phyloP scores from a whole-genome alignment of 805 yeast species.

The Myxozyma udenii region DNA sequence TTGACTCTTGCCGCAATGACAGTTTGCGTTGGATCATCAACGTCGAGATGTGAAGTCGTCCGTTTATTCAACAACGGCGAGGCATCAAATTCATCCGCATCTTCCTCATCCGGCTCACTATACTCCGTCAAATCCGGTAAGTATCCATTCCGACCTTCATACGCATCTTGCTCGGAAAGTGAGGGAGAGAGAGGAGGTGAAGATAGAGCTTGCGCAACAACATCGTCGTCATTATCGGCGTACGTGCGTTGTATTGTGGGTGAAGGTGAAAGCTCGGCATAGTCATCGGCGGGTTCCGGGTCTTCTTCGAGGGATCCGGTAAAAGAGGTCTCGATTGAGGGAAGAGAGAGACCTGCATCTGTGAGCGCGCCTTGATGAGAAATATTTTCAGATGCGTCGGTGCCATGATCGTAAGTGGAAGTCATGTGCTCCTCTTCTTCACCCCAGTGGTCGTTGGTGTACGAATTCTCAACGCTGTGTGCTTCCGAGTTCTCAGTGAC shows the following conservation, averaged over 20 bases:
- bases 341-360: slow-evolving; percentile 7
- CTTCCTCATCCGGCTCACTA: slow-evolving; percentile 12
- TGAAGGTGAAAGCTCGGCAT: not conserved
- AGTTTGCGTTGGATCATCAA: slow-evolving; percentile 17
- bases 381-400: too few relatives aligned
- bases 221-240: not conserved
- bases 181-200: slow-evolving; percentile 17
- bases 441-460: too few relatives aligned
- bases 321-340: slow-evolving; percentile 26
- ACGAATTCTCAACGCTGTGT: too few relatives aligned
- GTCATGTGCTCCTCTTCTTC: too few relatives aligned
- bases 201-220: slow-evolving; percentile 2
- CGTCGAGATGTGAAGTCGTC: not conserved
- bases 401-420: too few relatives aligned
- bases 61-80: slow-evolving; percentile 15
- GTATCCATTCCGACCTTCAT: not conserved
- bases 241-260: not conserved
- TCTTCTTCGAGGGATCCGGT: slow-evolving; percentile 13
- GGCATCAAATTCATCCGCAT: slow-evolving; percentile 11
- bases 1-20: slow-evolving; percentile 23
- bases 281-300: not conserved
- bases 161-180: slow-evolving; percentile 5
- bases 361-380: not conserved
- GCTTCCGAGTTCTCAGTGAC: too few relatives aligned
- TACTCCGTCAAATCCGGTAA: slow-evolving; percentile 8